Base-by-base conservation (phyloP, 2,329 filamentous ascomycete genomes). In the Stagonosporopsis chrysanthemi region DNA sequence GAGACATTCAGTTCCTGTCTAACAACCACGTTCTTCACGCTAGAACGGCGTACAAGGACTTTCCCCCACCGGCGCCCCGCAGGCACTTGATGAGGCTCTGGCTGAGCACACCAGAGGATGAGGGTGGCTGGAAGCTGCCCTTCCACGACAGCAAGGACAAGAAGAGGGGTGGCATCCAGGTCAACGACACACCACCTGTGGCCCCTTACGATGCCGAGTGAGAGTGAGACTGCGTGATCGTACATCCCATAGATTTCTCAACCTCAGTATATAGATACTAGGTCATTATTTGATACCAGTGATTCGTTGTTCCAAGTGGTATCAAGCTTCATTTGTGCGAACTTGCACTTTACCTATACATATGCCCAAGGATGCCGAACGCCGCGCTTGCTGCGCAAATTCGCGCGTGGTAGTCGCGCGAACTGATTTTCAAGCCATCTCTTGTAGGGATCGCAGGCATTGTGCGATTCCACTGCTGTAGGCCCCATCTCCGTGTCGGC, bases 161-260 rank as follows among this genome's bases (percentile, higher is more conserved):
- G 84, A 96, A 96, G 85, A 83, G 92, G 17, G 91, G 91, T 7
- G 92, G 92, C 0, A 91, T 96, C 64, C 92, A 96, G 79, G 92
- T 97, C 2, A 86, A 96, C 75, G 86, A 96, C 74, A 90, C 84
- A 24, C 80, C 89, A 8, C 92, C 92, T 1, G 85, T 88, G 47
- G 90, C 89, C 39, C 88, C 89, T 9, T 79, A 92, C 45, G 90
- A 94, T 79, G 91, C 90, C 0, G 91, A 94, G 76, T 94, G 85
- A 39, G 36, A 44, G n/a, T 38, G 23, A 36, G 24, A 44, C 26
- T 35, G 28, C 14, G 40, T 17, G 28, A 56, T 45, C 39, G 45
- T 42, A 58, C 14, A 28, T 36, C 26, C 48, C 29, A 52, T 52
- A 52, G 43, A 57, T 48, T 44, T 45, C 17, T 35, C 26, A 14